These are phyloP conservation scores for Elsinoe arachidis DNA, from an alignment of 2,329 filamentous ascomycete genomes.

Conservation along the genomic window DNA sequence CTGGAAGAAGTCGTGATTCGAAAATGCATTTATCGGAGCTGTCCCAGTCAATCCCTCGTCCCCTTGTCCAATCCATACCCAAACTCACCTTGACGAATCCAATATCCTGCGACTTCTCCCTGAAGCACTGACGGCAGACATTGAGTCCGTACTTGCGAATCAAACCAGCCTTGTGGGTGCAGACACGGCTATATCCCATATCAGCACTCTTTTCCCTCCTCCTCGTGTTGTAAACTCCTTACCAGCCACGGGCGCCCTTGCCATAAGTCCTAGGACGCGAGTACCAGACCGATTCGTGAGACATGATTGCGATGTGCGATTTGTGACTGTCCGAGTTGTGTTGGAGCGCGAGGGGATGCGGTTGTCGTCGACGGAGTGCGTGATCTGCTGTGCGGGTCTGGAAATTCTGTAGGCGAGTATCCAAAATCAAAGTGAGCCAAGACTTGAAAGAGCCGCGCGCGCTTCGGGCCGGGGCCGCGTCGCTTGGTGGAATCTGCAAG, in stretches of 20 bases:
- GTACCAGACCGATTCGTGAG: constrained; percentile 98
- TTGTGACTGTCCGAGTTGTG: not conserved
- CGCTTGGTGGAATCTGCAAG: constrained; percentile 4
- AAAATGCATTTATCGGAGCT: constrained; percentile 27
- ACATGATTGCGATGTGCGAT: constrained; percentile 53
- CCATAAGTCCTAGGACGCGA: constrained; percentile 94
- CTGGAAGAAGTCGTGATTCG: not conserved
- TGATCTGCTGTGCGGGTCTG: constrained; percentile 11
- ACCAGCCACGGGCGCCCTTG: constrained; percentile 93
- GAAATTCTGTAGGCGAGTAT: constrained; percentile 11
- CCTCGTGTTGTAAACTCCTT: constrained; percentile 38
- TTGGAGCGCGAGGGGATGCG: not conserved
- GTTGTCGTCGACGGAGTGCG: not conserved
- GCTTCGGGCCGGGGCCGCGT: not conserved
- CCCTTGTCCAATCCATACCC: not conserved
- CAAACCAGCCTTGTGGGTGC: constrained; percentile 95
- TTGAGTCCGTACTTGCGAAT: constrained; percentile 99
- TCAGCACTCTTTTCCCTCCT: constrained; percentile 21
- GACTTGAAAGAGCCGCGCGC: not conserved
- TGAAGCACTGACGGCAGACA: constrained; percentile 64
- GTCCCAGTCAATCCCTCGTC: not conserved
- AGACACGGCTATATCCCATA: constrained; percentile 55
- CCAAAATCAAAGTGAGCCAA: constrained; percentile 5
- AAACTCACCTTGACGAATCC: constrained; percentile 56
- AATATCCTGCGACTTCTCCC: constrained; percentile 59